Base-by-base conservation (phyloP, 768 basidiomycete species). In the Pulveroboletus sp. region DNA sequence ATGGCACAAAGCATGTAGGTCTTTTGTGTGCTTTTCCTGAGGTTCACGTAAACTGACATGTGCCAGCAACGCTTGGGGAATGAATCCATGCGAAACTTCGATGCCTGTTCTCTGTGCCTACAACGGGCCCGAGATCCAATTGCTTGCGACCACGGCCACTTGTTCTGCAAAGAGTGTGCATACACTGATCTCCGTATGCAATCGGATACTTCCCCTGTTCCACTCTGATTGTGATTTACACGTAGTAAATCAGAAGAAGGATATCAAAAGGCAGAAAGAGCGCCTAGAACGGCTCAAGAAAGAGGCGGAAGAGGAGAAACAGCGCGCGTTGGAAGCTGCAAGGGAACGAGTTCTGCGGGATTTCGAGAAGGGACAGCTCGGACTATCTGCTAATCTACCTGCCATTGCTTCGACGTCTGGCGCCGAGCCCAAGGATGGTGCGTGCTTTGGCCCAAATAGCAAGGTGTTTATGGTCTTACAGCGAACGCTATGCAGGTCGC, bases 161-260 rank as follows among this genome's bases (percentile, higher is more conserved):
- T 98, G 20, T 98, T 93, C 67, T 99, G 96, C 77, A 91, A 88
- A 64, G 95, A 97, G 71, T 98, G 96, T 60, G 86, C 86, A 22
- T 82, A 93, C 51, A 81, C 86, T 2, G 90, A 94, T 62, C 80
- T 95, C 24, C 66, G 88, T 89, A 71, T 64, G 85, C 19, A 24
- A 39, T 44, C 29, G n/a, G 32, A 8, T 47, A 29, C 35, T 47
- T 44, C 14, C 12, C 47, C 46, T 45, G 54, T 22, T 48, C 34
- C 40, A 27, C 13, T 14, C 39, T 43, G 45, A 35, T 49, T 60
- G 11, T 64, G 43, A 35, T 27, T 41, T 40, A n/a, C 53, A 34
- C 51, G 26, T 61, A 90, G 89, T 95, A 57, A 73, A 76, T 23
- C 96, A 98, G 75, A 94, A 93, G 71, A 87, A 86, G 56, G 87